These are phyloP conservation scores for Talaromyces stipitatus DNA, from an alignment of 495 filamentous ascomycete species.

Conservation along the genomic window DNA sequence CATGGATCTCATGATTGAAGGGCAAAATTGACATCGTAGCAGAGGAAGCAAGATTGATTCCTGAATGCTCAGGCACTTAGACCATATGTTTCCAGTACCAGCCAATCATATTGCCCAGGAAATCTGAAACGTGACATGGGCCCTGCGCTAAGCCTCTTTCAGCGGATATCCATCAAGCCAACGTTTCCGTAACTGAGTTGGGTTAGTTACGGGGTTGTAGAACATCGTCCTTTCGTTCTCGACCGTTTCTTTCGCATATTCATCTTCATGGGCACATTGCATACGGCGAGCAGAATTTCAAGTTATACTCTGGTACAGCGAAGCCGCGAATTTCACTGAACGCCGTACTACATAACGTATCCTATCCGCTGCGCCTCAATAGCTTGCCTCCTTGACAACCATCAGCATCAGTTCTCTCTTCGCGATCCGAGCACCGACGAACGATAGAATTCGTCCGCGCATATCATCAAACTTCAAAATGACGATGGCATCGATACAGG, in stretches of 20 bases:
- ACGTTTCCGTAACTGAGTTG: not conserved
- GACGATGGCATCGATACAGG: slow-evolving; percentile 76
- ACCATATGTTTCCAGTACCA: not conserved
- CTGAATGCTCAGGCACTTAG: not conserved
- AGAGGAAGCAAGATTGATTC: not conserved
- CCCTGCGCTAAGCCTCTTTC: not conserved
- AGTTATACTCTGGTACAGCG: too few relatives aligned
- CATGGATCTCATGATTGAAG: too few relatives aligned
- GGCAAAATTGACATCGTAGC: too few relatives aligned
- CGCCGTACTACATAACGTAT: not conserved
- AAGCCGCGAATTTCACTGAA: not conserved
- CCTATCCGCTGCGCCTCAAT: not conserved
- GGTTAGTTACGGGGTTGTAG: not conserved
- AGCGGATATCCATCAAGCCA: not conserved
- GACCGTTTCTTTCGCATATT: not conserved
- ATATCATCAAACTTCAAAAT: slow-evolving; percentile 21
- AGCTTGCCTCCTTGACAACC: not conserved
- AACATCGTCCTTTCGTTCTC: not conserved
- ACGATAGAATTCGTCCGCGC: not conserved
- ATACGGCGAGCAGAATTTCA: too few relatives aligned
- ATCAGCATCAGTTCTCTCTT: not conserved
- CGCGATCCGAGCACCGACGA: not conserved
- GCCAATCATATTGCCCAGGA: not conserved
- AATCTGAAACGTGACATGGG: not conserved
- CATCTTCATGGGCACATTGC: not conserved